Percentiles rank a stretch among this genome's conserved stretches.
Conservation (phyloP, 1,284 basidiomycete genomes). For the Xerocomus amazonicus region DNA sequence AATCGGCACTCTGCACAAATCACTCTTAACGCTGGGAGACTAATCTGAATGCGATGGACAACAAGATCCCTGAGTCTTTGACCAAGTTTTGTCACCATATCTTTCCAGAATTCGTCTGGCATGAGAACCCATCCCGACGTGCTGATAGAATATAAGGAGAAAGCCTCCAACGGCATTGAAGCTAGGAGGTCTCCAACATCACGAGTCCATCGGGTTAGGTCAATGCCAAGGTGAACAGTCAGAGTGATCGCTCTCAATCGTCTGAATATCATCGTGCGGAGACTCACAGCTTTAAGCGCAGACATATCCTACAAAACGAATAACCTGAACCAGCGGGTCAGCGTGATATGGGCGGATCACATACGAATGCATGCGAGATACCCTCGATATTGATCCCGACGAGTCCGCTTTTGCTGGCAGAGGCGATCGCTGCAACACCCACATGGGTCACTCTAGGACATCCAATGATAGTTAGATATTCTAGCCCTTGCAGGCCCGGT, state of each 20-base stretch:
- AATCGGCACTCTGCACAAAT: constrained; percentile 51
- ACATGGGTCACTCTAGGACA: constrained; percentile 64
- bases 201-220: constrained; percentile 40
- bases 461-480: constrained; percentile 57
- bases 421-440: constrained; percentile 51
- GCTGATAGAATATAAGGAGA: constrained; percentile 61
- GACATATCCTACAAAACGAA: constrained; percentile 45
- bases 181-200: constrained; percentile 45
- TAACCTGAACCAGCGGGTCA: constrained; percentile 6
- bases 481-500: constrained; percentile 44
- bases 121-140: constrained; percentile 38
- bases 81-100: constrained; percentile 49
- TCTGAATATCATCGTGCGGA: constrained; percentile 35
- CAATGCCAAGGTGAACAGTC: constrained; percentile 41
- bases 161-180: constrained; percentile 46
- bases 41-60: constrained; percentile 58
- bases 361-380: constrained; percentile 59
- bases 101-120: constrained; percentile 47
- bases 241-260: constrained; percentile 56
- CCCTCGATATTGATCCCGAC: constrained; percentile 56
- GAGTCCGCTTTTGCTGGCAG: constrained; percentile 43
- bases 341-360: constrained; percentile 19
- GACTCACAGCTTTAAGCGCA: constrained; percentile 41
- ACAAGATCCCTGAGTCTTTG: constrained; percentile 53
- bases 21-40: constrained; percentile 44